These are phyloP conservation scores for Kondoa malvinella DNA, from an alignment of 768 basidiomycete genomes.

Conservation along the genomic window DNA sequence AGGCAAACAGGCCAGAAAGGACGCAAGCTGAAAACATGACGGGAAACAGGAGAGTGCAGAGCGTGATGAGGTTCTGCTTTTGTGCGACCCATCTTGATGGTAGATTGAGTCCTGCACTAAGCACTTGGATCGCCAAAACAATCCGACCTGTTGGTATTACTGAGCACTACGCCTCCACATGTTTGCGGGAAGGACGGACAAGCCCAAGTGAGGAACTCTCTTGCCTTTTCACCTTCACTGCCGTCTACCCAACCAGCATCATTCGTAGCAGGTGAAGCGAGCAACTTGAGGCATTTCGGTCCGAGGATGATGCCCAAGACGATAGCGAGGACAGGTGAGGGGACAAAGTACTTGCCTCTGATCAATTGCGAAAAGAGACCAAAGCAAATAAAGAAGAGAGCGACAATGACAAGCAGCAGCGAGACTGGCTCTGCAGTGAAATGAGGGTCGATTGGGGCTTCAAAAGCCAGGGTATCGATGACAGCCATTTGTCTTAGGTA, in stretches of 20 bases:
- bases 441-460: neutral
- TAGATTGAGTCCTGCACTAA: neutral
- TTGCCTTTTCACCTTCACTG: neutral
- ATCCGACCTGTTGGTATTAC: neutral
- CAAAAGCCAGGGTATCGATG: neutral
- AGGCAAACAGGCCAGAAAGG: neutral
- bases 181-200: neutral
- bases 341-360: neutral
- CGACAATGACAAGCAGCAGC: neutral
- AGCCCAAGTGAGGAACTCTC: neutral
- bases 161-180: neutral
- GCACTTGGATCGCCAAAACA: neutral
- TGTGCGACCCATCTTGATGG: neutral
- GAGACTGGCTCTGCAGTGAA: neutral
- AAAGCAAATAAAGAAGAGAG: neutral
- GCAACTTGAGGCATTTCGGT: neutral
- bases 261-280: neutral
- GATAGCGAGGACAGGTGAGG: neutral
- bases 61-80: neutral
- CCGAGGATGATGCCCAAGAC: neutral
- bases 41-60: neutral
- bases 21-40: neutral
- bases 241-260: neutral
- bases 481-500: too few relatives aligned
- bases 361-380: neutral